Conservation (phyloP, 73 alveolate species). For the Paramecium tetraurelia region DNA sequence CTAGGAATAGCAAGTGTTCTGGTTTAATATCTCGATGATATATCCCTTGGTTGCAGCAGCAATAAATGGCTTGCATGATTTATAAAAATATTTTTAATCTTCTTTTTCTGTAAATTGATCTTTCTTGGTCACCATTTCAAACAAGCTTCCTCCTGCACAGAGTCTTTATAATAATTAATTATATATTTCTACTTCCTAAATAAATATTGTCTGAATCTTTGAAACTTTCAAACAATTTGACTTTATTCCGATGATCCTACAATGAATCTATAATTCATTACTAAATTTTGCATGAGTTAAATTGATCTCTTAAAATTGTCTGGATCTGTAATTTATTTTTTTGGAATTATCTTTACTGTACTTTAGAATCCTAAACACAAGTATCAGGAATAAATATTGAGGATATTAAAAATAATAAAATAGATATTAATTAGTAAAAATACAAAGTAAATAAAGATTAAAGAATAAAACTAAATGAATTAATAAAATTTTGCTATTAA, state of each 20-base stretch:
- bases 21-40: slow-evolving; percentile 90
- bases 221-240: slow-evolving; percentile 75
- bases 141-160: slow-evolving; percentile 94
- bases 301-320: slow-evolving; percentile 65
- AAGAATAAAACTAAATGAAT: not conserved
- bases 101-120: slow-evolving; percentile 80
- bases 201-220: slow-evolving; percentile 67
- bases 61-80: slow-evolving; percentile 74
- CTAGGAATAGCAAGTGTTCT: slow-evolving; percentile 83
- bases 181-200: slow-evolving; percentile 70
- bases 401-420: not conserved
- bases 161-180: slow-evolving; percentile 69
- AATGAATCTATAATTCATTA: not conserved
- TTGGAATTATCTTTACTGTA: slow-evolving; percentile 86
- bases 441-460: not conserved
- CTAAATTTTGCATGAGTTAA: slow-evolving; percentile 60
- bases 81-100: slow-evolving; percentile 76
- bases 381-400: not conserved
- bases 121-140: slow-evolving; percentile 68
- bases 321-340: slow-evolving; percentile 69
- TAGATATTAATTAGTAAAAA: not conserved
- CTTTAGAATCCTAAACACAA: slow-evolving; percentile 39
- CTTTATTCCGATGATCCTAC: slow-evolving; percentile 78
- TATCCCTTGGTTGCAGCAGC: slow-evolving; percentile 71
- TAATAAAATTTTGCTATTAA: not conserved